Percentiles rank a stretch among this genome's conserved stretches.
Evolutionary conservation across 1,139 yeast species (phyloP).

Genomic region (Scheffersomyces quercinus): DNA sequence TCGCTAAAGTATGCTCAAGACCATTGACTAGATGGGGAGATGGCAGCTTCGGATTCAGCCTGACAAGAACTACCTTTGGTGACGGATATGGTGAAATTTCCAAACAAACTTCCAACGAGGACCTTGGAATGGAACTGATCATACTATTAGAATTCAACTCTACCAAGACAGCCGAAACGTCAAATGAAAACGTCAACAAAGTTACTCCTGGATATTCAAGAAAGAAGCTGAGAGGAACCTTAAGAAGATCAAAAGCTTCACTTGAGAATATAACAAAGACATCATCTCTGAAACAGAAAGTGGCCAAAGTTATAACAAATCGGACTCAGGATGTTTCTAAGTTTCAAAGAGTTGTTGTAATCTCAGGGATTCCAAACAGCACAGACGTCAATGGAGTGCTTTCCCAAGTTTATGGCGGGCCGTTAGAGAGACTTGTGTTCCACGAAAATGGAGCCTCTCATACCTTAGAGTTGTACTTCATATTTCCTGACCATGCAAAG

Average conservation of each 20-base stretch:
- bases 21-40: not conserved
- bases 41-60: not conserved
- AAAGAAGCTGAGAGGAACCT: not conserved
- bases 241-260: not conserved
- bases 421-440: conserved; percentile 54
- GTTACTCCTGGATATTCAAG: not conserved
- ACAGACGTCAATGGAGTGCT: conserved; percentile 52
- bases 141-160: too few species aligned
- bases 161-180: too few species aligned
- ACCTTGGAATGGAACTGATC: not conserved
- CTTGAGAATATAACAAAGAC: not conserved
- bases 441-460: conserved; percentile 15
- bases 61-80: not conserved
- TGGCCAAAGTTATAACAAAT: not conserved
- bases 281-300: not conserved
- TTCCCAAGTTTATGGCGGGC: conserved; percentile 72
- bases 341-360: conserved; percentile 9
- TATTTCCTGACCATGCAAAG: conserved; percentile 54
- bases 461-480: conserved; percentile 52
- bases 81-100: not conserved
- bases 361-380: conserved; percentile 8
- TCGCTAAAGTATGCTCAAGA: conserved; percentile 8
- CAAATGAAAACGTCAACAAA: not conserved
- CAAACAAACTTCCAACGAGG: not conserved
- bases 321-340: not conserved